phyloP scores from a whole-genome alignment of 1,284 basidiomycete genomes.

The Taiwanofungus camphoratus region DNA sequence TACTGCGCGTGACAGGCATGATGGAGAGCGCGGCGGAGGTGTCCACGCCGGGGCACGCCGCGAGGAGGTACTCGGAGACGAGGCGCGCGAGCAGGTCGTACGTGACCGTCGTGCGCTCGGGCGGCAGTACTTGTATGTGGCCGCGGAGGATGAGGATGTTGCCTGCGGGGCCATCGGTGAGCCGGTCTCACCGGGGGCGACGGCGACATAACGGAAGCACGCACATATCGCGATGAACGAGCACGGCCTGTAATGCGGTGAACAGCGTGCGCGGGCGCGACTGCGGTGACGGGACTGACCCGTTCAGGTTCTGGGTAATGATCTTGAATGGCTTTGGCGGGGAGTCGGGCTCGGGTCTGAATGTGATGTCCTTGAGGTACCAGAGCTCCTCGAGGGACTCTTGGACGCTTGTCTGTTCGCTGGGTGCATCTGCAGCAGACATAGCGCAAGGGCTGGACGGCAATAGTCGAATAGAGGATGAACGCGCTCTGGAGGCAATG shows the following conservation, averaged over 20 bases:
- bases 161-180: constrained; percentile 40
- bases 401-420: too few relatives aligned
- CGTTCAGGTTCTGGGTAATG: constrained; percentile 80
- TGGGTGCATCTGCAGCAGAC: too few relatives aligned
- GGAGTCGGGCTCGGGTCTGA: constrained; percentile 33
- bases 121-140: constrained; percentile 66
- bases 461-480: too few relatives aligned
- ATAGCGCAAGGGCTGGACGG: too few relatives aligned
- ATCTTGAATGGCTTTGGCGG: constrained; percentile 46
- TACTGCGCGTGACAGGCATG: constrained; percentile 80
- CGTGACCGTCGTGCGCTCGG: constrained; percentile 62
- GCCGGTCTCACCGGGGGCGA: constrained; percentile 11
- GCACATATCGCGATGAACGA: constrained; percentile 85
- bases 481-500: too few relatives aligned
- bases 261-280: constrained; percentile 3
- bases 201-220: constrained; percentile 18
- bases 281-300: constrained; percentile 37
- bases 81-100: constrained; percentile 81
- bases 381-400: constrained; percentile 73
- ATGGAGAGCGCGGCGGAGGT: constrained; percentile 76
- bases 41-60: constrained; percentile 52
- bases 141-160: constrained; percentile 81
- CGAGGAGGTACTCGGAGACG: constrained; percentile 78
- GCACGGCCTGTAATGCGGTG: constrained; percentile 56
- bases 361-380: constrained; percentile 69